Evolutionary conservation across 1,284 basidiomycete species (phyloP), one percentile per base, ranked within the genome.

Genomic region (Cutaneotrichosporon dermatis): DNA sequence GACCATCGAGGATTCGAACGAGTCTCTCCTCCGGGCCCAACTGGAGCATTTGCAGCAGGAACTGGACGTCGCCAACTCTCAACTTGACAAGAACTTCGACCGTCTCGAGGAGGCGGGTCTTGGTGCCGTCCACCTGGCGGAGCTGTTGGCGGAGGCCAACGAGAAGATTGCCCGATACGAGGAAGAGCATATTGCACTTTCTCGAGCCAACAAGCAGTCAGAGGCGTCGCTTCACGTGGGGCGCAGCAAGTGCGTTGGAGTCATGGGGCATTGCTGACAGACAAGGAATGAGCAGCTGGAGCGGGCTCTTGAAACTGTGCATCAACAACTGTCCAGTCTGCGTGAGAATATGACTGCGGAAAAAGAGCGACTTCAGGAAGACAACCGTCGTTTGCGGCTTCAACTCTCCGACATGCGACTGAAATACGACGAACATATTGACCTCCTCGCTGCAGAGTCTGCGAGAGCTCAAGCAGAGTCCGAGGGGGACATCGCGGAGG

Each of bases 81-180:
- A 79, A 42, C 74, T 82, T 10, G 81, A 82, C 66, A 64, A 69
- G 54, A 81, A 81, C 69, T 77, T 81, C 54, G 70, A 67, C 33
- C 69, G 77, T 40, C 74, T 82, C 12, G 78, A 80, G 56, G 68
- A 70, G 6, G 78, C 80, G 0, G 79, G 79, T 1, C 58, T 76
- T 13, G 71, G 74, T 9, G 73, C 74, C 2, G 62, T 79, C n/a
- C 61, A 67, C 2, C 66, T 82, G n/a, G 75, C 78, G 2, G 72
- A 78, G 13, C 71, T 79, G 59, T 72, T 81, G 0, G 74, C 79
- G 1, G 64, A 63, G 4, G 79, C 79, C 0, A 64, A 72, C 40
- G 69, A 71, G 10, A 63, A 69, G 36, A 76, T 79, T 44, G 64
- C 65, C 0, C 55, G 72, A 37, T 70, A 80, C 6, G 78, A 80